These are phyloP conservation scores for Pterocarpus santalinus DNA, from an alignment of 306 rosid species.

Conservation along the genomic window DNA sequence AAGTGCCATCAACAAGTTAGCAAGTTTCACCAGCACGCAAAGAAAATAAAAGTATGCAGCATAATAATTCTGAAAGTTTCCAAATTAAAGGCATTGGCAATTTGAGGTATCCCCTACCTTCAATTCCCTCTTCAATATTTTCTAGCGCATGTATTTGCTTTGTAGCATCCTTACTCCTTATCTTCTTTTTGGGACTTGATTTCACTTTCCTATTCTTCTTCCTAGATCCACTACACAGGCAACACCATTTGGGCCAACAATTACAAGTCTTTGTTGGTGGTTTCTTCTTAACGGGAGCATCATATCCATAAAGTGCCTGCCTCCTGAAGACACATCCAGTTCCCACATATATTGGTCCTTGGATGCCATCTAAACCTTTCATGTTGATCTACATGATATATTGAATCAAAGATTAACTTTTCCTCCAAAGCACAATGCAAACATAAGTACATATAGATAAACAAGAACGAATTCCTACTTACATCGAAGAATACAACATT, in stretches of 20 bases:
- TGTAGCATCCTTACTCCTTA: slow-evolving; percentile 64
- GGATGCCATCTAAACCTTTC: slow-evolving; percentile 97
- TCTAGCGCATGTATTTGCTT: slow-evolving; percentile 77
- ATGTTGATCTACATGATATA: slow-evolving; percentile 72
- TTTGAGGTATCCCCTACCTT: slow-evolving; percentile 62
- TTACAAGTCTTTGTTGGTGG: slow-evolving; percentile 79
- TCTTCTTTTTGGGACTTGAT: slow-evolving; percentile 62
- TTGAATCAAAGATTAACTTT: slow-evolving; percentile 41
- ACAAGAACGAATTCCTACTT: slow-evolving; percentile 46
- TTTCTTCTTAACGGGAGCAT: slow-evolving; percentile 87
- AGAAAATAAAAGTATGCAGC: background rate
- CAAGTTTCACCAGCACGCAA: background rate
- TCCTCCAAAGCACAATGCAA: slow-evolving; percentile 2
- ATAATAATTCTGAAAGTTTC: background rate
- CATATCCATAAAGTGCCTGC: slow-evolving; percentile 94
- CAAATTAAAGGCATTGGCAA: slow-evolving; percentile 13
- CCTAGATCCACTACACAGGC: slow-evolving; percentile 72
- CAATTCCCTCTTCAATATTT: slow-evolving; percentile 78
- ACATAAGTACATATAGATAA: background rate
- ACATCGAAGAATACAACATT: slow-evolving; percentile 95
- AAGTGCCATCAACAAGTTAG: background rate
- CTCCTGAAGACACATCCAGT: slow-evolving; percentile 95
- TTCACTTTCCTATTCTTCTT: slow-evolving; percentile 71
- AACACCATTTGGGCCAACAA: slow-evolving; percentile 94
- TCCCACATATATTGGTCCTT: slow-evolving; percentile 96